These are phyloP conservation scores for Microascus cirrosus DNA, from an alignment of 2,329 filamentous ascomycete species.

Conservation along the genomic window DNA sequence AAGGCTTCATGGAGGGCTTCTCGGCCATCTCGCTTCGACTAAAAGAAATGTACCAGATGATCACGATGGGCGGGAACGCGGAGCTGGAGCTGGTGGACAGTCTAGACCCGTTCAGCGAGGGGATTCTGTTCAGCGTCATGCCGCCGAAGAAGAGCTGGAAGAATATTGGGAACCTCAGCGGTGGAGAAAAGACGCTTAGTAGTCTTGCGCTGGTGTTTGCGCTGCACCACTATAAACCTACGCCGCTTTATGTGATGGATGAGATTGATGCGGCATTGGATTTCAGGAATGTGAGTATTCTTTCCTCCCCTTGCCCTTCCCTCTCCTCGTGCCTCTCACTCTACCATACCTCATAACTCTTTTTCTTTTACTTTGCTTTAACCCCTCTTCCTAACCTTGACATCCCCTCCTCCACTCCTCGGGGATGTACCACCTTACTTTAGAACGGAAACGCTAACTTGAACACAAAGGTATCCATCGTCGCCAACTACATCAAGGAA, in stretches of 20 bases:
- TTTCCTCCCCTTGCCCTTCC: background rate
- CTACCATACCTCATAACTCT: background rate
- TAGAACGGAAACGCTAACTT: background rate
- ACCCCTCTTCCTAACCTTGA: no score
- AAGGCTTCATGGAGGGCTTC: conserved; percentile 98
- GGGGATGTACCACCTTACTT: no score
- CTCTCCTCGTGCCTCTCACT: background rate
- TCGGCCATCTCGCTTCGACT: conserved; percentile 83
- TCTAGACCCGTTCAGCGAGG: conserved; percentile 91
- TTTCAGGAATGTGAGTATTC: conserved; percentile 78
- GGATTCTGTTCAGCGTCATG: conserved; percentile 96
- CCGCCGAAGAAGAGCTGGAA: conserved; percentile 99
- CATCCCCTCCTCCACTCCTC: no score
- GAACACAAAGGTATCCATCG: conserved; percentile 68
- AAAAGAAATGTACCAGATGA: conserved; percentile 99
- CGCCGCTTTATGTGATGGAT: conserved; percentile 97
- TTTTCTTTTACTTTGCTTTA: no score
- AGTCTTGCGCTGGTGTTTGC: conserved; percentile 95
- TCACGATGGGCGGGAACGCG: conserved; percentile 97
- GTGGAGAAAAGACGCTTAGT: conserved; percentile 94
- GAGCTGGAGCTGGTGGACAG: conserved; percentile 95
- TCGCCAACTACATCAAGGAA: conserved; percentile 98
- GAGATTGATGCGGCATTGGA: conserved; percentile 97
- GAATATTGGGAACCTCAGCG: conserved; percentile 91
- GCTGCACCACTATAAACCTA: conserved; percentile 94